These are phyloP conservation scores for Paraurostyla sp. DNA, from an alignment of 73 alveolate species.

Conservation along the genomic window DNA sequence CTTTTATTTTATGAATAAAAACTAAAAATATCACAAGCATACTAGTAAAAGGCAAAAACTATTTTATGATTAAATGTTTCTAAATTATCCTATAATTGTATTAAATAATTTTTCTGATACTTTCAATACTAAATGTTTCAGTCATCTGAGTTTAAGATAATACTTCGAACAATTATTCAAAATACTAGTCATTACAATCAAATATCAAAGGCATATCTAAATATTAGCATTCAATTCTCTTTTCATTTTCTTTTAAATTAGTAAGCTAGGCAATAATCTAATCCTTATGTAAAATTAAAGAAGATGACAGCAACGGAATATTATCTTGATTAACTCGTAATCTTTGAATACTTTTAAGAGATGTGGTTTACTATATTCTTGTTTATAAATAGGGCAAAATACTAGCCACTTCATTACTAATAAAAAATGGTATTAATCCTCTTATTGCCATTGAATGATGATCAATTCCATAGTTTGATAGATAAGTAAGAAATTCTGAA, in stretches of 20 bases:
- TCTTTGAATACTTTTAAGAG: too few species aligned
- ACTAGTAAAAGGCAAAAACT: not conserved
- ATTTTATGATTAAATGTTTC: not conserved
- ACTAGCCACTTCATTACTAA: not conserved
- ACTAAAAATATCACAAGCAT: too few species aligned
- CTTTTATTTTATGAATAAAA: not conserved
- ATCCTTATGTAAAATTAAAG: not conserved
- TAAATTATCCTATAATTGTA: not conserved
- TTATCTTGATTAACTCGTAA: too few species aligned
- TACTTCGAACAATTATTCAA: not conserved
- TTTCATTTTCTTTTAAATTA: not conserved
- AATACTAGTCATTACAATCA: too few species aligned
- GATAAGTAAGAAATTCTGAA: not conserved
- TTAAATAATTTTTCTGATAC: too few species aligned
- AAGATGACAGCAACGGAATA: not conserved
- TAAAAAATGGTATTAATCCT: not conserved
- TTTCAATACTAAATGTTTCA: not conserved
- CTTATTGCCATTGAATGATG: conserved; percentile 36
- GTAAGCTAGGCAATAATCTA: not conserved
- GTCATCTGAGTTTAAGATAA: not conserved
- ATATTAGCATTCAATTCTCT: not conserved
- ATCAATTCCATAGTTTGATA: conserved; percentile 16
- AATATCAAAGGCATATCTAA: not conserved
- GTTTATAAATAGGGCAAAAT: not conserved
- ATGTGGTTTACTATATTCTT: not conserved